Base-by-base conservation (phyloP, 1,284 basidiomycete species). In the Malassezia restricta region DNA sequence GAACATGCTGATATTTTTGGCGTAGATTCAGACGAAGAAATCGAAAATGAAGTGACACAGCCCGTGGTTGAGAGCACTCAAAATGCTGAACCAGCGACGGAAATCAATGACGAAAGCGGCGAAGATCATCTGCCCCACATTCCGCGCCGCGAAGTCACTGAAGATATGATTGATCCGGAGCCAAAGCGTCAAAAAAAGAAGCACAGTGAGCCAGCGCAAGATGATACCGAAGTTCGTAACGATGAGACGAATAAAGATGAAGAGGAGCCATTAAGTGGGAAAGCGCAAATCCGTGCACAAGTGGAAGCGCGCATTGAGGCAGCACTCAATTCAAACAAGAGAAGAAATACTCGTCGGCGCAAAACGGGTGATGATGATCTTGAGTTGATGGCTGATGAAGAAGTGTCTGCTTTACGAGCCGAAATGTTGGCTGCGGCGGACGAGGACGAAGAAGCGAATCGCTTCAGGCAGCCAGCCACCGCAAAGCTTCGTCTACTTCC, bases 351-450 rank as follows among this genome's bases (percentile, higher is more conserved):
- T 71, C 78, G 79, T 54, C 87, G 87, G 74, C 84, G 84, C 71
- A 79, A 79, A 52, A 74, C 65, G 49, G 79, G 76, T 35, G 81
- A 85, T 49, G 86, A 74, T 53, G 76, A 78, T 56, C 72, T 96
- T 20, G 92, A 98, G 65, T 79, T 82, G 35, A 85, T 86, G 62
- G 88, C 89, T 14, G 92, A 98, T 71, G 87, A 91, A 59, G 84
- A 92, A 64, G 88, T 96, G 24, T 83, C 84, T 0, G 78, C 84
- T 6, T 77, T 98, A 20, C 80, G 87, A 15, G 83, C 87, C 54
- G 77, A 82, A 32, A 98, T 98, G 94, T 78, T 86, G 41, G 76
- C 77, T 7, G 94, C 92, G 1, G 90, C 86, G 0, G 83, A 86
- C 15, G 82, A 84, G 55, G 94, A 99, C 68, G 80, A 83, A 41